Evolutionary conservation across 2,329 filamentous ascomycete species (phyloP), one percentile per base, ranked within the genome.

Genomic region (Fusarium xylarioides): DNA sequence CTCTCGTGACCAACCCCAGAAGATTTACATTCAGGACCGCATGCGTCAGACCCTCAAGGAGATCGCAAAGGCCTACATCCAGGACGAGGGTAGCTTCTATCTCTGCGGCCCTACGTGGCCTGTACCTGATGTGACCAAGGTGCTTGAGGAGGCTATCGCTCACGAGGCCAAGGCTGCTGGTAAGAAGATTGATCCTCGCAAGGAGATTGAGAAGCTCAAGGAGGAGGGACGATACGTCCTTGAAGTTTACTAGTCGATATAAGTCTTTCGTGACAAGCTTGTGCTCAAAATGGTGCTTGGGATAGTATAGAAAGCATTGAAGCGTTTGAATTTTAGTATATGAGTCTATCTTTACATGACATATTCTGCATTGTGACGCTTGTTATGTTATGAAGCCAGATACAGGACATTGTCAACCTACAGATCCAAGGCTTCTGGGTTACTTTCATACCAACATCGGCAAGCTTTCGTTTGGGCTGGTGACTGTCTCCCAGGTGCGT

Each of bases 21-120:
- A 99, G 91, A 97, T 99, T 74, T 99, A 99, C 85, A 99, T 99
- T 80, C 96, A 99, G 86, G 96, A 99, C 82, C 91, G 95, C 75
- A 99, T 99, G 96, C 89, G 96, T 65, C 89, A 98, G 88, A 94
- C 92, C 1, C 85, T 98, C 67, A 85, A 86, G 49, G 91, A 96
- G 71, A 97, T 99, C 73, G 88, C 94, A 66, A 86, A 95, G 83
- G 93, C 95, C 1, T 98, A 98, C 82, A 90, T 98, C 74, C 86
- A 91, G 79, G 90, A 98, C 75, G 92, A 96, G 77, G 96, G 96
- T 63, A 92, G 92, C 38, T 99, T 99, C 86, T 99, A 99, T 84
- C 91, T 99, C 23, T 99, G 96, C 81, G 96, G 96, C 49, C 96
- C 96, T 35, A 99, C 96, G 2, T 99, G 96, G 96, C 96, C 96